Evolutionary conservation across 2,329 filamentous ascomycete genomes (phyloP).

Genomic region (Apiospora malaysiana): DNA sequence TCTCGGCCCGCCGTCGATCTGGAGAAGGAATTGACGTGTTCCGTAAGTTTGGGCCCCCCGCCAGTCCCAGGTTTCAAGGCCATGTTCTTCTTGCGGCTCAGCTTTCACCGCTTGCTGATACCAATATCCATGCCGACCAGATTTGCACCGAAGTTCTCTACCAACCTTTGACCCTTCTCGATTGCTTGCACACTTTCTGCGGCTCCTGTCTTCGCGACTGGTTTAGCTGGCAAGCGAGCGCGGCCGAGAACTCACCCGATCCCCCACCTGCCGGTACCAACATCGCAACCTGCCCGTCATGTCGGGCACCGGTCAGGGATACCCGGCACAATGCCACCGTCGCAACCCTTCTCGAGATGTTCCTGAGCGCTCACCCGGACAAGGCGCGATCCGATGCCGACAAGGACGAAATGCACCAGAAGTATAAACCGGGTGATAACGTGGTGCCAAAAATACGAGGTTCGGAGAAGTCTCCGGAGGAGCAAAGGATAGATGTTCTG

Average conservation of each 20-base stretch:
- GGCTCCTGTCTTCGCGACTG: constrained; percentile 95
- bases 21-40: constrained; percentile 94
- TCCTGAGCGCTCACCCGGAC: constrained; percentile 78
- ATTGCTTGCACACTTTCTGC: constrained; percentile 96
- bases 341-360: constrained; percentile 88
- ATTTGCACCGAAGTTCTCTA: constrained; percentile 97
- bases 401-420: constrained; percentile 74
- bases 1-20: constrained; percentile 68
- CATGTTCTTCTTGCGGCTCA: constrained; percentile 8
- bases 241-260: constrained; percentile 57
- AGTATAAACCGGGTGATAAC: constrained; percentile 82
- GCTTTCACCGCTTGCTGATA: constrained; percentile 21
- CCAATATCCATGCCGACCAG: constrained; percentile 51
- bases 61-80: constrained; percentile 20
- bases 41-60: constrained; percentile 64
- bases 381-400: constrained; percentile 74
- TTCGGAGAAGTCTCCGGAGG: constrained; percentile 56
- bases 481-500: constrained; percentile 64
- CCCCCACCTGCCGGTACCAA: constrained; percentile 54
- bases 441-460: constrained; percentile 70
- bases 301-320: constrained; percentile 83
- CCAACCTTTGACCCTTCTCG: constrained; percentile 87
- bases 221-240: constrained; percentile 81
- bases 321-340: constrained; percentile 91
- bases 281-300: constrained; percentile 89